Evolutionary conservation across 2,329 filamentous ascomycete species (phyloP).

Genomic region (Didymella arachidicola): DNA sequence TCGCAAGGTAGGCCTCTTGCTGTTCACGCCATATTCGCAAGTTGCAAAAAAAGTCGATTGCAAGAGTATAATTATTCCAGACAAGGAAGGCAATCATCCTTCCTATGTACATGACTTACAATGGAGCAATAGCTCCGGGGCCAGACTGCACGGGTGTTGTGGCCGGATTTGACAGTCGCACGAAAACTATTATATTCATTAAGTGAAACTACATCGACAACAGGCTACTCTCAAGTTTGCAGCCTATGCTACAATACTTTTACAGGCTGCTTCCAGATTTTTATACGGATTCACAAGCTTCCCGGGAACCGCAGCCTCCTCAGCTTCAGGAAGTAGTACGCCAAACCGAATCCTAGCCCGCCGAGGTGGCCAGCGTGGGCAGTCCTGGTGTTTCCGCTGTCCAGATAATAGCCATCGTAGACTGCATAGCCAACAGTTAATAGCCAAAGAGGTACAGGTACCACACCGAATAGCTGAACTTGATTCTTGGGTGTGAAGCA

Average conservation of each 20-base stretch:
- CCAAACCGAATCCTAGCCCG: slow-evolving; percentile 51
- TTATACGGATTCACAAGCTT: slow-evolving; percentile 5
- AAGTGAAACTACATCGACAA: not conserved
- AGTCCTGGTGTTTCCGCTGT: slow-evolving; percentile 34
- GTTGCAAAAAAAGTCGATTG: not conserved
- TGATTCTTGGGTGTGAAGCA: slow-evolving; percentile 47
- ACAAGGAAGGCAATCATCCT: not conserved
- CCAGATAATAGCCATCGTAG: slow-evolving; percentile 52
- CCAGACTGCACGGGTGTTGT: not conserved
- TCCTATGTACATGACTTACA: not conserved
- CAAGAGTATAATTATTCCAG: not conserved
- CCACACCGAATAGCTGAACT: slow-evolving; percentile 49
- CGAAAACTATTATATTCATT: not conserved
- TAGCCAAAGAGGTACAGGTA: slow-evolving; percentile 53
- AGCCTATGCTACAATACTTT: not conserved
- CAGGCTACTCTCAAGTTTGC: not conserved
- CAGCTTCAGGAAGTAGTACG: slow-evolving; percentile 37
- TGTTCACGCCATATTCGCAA: no score
- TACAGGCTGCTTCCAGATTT: not conserved
- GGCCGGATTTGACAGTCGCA: not conserved
- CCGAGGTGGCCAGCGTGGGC: slow-evolving; percentile 58
- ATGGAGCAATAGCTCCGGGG: not conserved
- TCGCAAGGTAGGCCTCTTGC: no score
- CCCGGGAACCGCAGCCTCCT: slow-evolving; percentile 10
- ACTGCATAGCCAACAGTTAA: slow-evolving; percentile 47